Conservation (phyloP, 176 grass and related monocot genomes). For the Cenchrus americanus region DNA sequence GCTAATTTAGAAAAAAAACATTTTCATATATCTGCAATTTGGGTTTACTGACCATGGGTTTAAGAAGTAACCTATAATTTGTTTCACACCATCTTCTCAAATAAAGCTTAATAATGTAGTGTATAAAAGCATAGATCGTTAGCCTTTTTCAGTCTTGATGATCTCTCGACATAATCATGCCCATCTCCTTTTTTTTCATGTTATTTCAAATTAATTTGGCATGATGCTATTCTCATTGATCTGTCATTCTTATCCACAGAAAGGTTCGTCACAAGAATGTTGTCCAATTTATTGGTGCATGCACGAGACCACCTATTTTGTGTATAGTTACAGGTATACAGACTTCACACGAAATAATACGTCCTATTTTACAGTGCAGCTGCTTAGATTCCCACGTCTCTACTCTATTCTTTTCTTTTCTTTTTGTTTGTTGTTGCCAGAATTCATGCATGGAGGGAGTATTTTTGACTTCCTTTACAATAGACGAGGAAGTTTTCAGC, state of each 20-base stretch:
- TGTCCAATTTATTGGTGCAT: constrained; percentile 96
- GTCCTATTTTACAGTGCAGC: background rate
- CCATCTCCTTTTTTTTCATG: background rate
- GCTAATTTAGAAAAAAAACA: background rate
- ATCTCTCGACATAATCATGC: background rate
- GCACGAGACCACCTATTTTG: constrained; percentile 82
- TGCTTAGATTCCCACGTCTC: background rate
- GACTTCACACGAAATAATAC: background rate
- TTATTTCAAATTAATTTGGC: constrained; percentile 10
- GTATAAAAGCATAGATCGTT: background rate
- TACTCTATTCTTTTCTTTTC: constrained; percentile 43
- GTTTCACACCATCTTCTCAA: background rate
- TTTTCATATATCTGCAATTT: constrained; percentile 20
- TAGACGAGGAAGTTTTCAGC: constrained; percentile 64
- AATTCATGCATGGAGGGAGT: constrained; percentile 97
- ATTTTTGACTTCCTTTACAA: constrained; percentile 91
- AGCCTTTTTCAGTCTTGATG: background rate
- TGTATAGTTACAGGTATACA: constrained; percentile 94
- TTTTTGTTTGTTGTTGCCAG: constrained; percentile 51
- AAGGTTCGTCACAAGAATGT: constrained; percentile 99
- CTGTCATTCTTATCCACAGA: constrained; percentile 54
- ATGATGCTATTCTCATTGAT: constrained; percentile 26
- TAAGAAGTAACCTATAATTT: background rate
- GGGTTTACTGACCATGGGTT: background rate
- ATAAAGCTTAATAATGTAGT: background rate